Percentiles rank a stretch among this genome's conserved stretches.
These are phyloP conservation scores for Ophiocordyceps camponoti-saundersi DNA, from an alignment of 2,329 filamentous ascomycete species.

Conservation along the genomic window DNA sequence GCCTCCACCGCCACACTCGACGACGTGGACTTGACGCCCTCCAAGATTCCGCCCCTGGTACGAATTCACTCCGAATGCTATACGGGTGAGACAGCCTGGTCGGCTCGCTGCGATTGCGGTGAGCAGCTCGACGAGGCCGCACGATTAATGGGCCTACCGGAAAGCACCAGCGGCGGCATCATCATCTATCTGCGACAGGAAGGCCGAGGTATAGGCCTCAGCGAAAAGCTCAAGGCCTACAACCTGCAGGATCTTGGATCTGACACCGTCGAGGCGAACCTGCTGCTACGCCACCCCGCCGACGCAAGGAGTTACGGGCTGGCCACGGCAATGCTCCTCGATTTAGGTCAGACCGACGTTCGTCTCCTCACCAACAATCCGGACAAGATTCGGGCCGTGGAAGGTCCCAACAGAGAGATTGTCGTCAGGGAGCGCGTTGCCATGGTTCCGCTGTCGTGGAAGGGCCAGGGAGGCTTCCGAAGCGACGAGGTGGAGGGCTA, in stretches of 20 bases:
- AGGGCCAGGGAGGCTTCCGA: slow-evolving; percentile 64
- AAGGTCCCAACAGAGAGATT: slow-evolving; percentile 78
- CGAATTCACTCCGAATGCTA: slow-evolving; percentile 98
- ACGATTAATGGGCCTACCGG: slow-evolving; percentile 67
- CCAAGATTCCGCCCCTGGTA: slow-evolving; percentile 46
- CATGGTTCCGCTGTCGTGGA: slow-evolving; percentile 93
- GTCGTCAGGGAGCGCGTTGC: slow-evolving; percentile 77
- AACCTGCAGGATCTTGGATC: slow-evolving; percentile 92
- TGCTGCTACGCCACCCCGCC: slow-evolving; percentile 78
- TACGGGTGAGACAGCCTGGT: slow-evolving; percentile 97
- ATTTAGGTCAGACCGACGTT: slow-evolving; percentile 66
- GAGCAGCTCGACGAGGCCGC: slow-evolving; percentile 96
- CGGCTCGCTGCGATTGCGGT: slow-evolving; percentile 89
- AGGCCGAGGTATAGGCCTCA: slow-evolving; percentile 83
- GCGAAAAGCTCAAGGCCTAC: slow-evolving; percentile 94
- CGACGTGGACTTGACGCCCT: neutral
- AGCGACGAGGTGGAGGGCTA: slow-evolving; percentile 89
- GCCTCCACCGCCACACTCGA: slow-evolving; percentile 21
- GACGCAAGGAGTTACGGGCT: slow-evolving; percentile 90
- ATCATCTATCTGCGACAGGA: slow-evolving; percentile 95
- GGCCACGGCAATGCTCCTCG: slow-evolving; percentile 85
- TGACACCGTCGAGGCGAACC: slow-evolving; percentile 94
- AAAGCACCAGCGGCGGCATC: slow-evolving; percentile 54
- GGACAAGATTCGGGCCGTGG: slow-evolving; percentile 87
- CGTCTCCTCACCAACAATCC: slow-evolving; percentile 89